A percentile compares a stretch with the other conserved stretches of the same genome.
phyloP scores from a whole-genome alignment of 2,329 filamentous ascomycete species.

The Sporothrix euskadiensis region DNA sequence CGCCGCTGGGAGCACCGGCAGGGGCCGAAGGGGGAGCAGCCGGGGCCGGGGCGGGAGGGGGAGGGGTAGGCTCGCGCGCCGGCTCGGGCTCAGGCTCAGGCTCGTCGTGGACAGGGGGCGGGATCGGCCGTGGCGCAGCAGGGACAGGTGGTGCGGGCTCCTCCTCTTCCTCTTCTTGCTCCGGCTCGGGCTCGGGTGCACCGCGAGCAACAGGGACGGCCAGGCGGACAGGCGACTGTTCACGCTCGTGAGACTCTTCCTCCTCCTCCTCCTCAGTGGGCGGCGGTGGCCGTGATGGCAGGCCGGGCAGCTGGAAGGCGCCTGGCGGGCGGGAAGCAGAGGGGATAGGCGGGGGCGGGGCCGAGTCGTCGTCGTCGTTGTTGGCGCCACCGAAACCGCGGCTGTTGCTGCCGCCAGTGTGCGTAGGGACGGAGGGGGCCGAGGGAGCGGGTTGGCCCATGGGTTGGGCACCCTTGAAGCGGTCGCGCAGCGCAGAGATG shows the following conservation, averaged over 20 bases:
- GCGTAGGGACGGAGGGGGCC: slow-evolving; percentile 39
- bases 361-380: slow-evolving; percentile 46
- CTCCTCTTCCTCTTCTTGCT: slow-evolving; percentile 44
- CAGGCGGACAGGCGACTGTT: slow-evolving; percentile 76
- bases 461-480: slow-evolving; percentile 75
- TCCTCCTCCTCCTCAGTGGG: slow-evolving; percentile 59
- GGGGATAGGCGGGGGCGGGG: slow-evolving; percentile 64
- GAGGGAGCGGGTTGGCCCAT: slow-evolving; percentile 55
- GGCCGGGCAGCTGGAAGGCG: slow-evolving; percentile 75
- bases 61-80: slow-evolving; percentile 56
- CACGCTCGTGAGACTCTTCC: slow-evolving; percentile 50
- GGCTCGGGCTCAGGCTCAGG: slow-evolving; percentile 65
- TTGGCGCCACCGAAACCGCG: background rate
- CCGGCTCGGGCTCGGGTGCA: slow-evolving; percentile 51
- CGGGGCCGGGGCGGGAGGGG: slow-evolving; percentile 45
- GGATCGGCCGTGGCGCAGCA: slow-evolving; percentile 54
- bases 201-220: slow-evolving; percentile 72
- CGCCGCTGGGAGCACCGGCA: slow-evolving; percentile 34
- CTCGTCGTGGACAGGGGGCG: slow-evolving; percentile 53
- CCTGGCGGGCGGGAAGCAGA: slow-evolving; percentile 69
- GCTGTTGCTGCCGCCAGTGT: slow-evolving; percentile 38
- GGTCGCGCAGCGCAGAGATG: slow-evolving; percentile 74
- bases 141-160: slow-evolving; percentile 43
- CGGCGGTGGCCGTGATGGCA: slow-evolving; percentile 59
- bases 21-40: slow-evolving; percentile 43